Percentiles rank a stretch among this genome's conserved stretches.
Evolutionary conservation across 1,139 yeast species (phyloP).

Genomic region (Kodamaea fungicola): DNA sequence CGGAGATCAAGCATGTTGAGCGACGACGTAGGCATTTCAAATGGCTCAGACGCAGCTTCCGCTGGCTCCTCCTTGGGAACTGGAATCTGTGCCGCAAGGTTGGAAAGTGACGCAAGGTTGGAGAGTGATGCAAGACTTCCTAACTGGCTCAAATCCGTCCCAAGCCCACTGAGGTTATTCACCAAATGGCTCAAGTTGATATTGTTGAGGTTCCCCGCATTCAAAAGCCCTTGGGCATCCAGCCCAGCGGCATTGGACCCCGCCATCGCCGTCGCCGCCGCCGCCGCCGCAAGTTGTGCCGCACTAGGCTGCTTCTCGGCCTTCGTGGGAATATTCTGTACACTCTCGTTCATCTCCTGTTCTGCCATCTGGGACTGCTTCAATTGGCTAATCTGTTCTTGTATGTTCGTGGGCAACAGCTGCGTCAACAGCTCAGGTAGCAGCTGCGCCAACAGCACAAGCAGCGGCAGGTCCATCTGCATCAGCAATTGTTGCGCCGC

Average conservation of each 20-base stretch:
- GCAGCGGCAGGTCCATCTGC: neutral
- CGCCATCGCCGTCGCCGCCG: slow-evolving; percentile 5
- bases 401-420: neutral
- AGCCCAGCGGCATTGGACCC: slow-evolving; percentile 4
- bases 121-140: slow-evolving; percentile 41
- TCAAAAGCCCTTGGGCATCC: slow-evolving; percentile 17
- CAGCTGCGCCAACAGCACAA: slow-evolving; percentile 1
- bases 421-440: neutral
- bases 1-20: slow-evolving; percentile 76
- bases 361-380: neutral
- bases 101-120: slow-evolving; percentile 44
- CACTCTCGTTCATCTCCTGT: neutral
- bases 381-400: neutral
- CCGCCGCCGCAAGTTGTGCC: slow-evolving; percentile 3
- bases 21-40: slow-evolving; percentile 10
- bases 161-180: slow-evolving; percentile 37
- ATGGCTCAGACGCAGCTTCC: neutral
- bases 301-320: slow-evolving; percentile 1
- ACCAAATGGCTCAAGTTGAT: slow-evolving; percentile 44
- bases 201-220: slow-evolving; percentile 46
- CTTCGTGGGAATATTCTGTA: neutral
- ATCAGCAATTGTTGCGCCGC: neutral
- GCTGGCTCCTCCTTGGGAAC: neutral
- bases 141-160: slow-evolving; percentile 31
- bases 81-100: slow-evolving; percentile 14